Evolutionary conservation across 129 eudicot genomes (phyloP).

Genomic region (Chrysanthemum makinoi): DNA sequence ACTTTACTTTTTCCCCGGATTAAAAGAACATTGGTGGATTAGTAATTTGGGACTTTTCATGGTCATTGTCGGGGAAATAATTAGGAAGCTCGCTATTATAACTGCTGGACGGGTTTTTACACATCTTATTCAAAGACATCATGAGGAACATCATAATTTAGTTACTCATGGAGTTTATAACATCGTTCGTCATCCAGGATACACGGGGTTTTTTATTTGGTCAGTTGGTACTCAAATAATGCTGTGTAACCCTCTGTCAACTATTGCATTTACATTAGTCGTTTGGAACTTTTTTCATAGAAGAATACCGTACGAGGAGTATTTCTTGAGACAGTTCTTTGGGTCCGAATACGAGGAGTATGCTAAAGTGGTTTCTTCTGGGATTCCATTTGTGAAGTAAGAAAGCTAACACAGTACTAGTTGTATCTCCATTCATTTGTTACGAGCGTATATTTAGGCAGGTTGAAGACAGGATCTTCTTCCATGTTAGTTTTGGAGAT

Average conservation of each 20-base stretch:
- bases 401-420: conserved; percentile 1
- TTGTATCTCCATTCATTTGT: too few species aligned
- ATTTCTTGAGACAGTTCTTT: conserved; percentile 73
- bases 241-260: conserved; percentile 81
- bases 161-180: conserved; percentile 76
- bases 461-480: conserved; percentile 16
- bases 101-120: conserved; percentile 94
- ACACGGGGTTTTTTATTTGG: conserved; percentile 92
- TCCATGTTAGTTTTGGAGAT: conserved; percentile 4
- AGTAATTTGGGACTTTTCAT: conserved; percentile 75
- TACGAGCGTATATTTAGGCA: not conserved
- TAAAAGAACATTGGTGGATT: conserved; percentile 68
- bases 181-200: conserved; percentile 88
- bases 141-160: conserved; percentile 72
- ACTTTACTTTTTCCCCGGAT: conserved; percentile 64
- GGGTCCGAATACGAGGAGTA: conserved; percentile 64
- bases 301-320: conserved; percentile 92
- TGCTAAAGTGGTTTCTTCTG: conserved; percentile 68
- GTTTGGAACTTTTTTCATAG: conserved; percentile 75
- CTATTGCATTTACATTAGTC: conserved; percentile 55
- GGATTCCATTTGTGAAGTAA: conserved; percentile 82
- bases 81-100: conserved; percentile 78
- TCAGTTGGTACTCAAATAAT: conserved; percentile 87
- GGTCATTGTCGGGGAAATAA: conserved; percentile 79
- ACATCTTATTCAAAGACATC: conserved; percentile 71